Conservation (phyloP, 257 asterid species). For the Nicotiana otophora region DNA sequence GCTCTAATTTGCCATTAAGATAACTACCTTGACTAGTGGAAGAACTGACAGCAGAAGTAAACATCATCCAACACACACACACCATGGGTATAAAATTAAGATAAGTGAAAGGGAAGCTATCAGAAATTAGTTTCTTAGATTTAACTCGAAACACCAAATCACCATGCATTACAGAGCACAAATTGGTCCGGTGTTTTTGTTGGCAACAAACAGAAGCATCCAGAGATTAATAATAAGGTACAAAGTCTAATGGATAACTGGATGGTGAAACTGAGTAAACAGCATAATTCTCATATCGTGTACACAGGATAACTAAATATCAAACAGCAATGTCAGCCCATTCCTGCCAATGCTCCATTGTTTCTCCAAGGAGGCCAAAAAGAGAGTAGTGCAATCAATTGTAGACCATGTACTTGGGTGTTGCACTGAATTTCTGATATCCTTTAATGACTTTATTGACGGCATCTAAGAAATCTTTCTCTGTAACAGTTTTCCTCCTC, state of each 20-base stretch:
- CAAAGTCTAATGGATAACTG: background rate
- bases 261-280: background rate
- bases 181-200: background rate
- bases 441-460: slow-evolving; percentile 96
- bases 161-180: background rate
- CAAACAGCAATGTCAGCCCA: background rate
- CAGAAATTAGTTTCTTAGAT: background rate
- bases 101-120: background rate
- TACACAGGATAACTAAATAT: background rate
- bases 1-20: background rate
- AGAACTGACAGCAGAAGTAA: background rate
- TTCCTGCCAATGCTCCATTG: background rate
- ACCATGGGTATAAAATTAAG: background rate
- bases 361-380: background rate
- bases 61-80: background rate
- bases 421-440: slow-evolving; percentile 91
- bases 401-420: slow-evolving; percentile 94
- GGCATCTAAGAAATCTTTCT: slow-evolving; percentile 91
- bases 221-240: background rate
- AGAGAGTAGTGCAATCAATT: slow-evolving; percentile 27
- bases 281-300: background rate
- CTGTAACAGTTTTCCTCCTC: slow-evolving; percentile 86
- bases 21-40: background rate
- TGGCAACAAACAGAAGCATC: background rate
- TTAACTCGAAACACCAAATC: background rate